Evolutionary conservation across 257 asterid species (phyloP).

Genomic region (Solanum phureja): DNA sequence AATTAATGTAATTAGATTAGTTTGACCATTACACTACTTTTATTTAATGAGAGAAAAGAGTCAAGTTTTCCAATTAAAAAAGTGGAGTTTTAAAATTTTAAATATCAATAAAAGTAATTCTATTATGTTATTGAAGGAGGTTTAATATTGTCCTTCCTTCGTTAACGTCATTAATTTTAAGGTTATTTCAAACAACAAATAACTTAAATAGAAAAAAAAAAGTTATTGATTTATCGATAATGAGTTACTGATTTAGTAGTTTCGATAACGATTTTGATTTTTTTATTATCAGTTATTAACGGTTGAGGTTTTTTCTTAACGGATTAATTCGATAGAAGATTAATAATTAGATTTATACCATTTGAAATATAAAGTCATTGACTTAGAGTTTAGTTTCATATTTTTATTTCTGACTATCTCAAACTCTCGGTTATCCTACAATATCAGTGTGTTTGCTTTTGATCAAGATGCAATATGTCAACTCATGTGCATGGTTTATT

Average conservation of each 20-base stretch:
- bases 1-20: background rate
- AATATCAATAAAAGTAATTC: background rate
- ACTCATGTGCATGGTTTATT: background rate
- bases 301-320: no score
- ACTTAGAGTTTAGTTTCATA: background rate
- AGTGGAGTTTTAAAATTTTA: background rate
- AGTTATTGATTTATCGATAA: no score
- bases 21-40: background rate
- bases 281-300: no score
- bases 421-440: background rate
- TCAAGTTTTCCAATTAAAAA: background rate
- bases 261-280: no score
- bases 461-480: background rate
- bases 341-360: background rate
- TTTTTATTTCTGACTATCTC: no score
- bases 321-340: background rate
- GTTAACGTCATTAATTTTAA: background rate
- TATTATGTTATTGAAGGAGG: background rate
- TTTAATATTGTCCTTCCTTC: background rate
- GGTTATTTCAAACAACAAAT: background rate
- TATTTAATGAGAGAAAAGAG: background rate
- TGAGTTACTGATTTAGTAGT: background rate
- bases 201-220: no score
- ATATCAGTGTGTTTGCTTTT: no score
- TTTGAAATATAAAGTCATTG: no score